Base-by-base conservation (phyloP, 2,329 filamentous ascomycete species). In the Xylaria sp. region DNA sequence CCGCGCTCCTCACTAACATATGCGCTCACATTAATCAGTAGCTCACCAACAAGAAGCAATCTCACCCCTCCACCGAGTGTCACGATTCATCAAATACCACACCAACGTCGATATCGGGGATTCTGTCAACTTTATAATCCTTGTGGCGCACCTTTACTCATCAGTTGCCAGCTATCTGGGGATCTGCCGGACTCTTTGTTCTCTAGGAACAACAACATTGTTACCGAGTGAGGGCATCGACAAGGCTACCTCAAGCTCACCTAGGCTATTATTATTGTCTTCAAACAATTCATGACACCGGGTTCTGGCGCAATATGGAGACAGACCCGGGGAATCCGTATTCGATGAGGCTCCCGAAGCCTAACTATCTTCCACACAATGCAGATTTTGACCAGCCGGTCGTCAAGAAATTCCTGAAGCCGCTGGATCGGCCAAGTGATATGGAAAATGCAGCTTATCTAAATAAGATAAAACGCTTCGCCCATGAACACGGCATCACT, bases 401-500 rank as follows among this genome's bases (percentile, higher is more conserved):
- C 57, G 84, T 89, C 30, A 81, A 87, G 74, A 83, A 87, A 69
- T 86, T 84, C 75, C 79, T 81, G 71, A 78, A 81, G 39, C 85
- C 85, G 4, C 81, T 89, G 24, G 85, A 83, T 64, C 79, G 80
- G 45, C 82, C 85, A 27, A 82, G 81, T 71, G 85, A 88, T 72
- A 78, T 84, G 69, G 87, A 89, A 61, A 86, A 89, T 74, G 85
- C 83, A 69, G 83, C 82, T 67, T 89, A 84, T 77, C 85, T 85
- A 72, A 83, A 82, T 76, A 88, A 88, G 78, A 86, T 86, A 79
- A 87, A 86, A 77, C 84, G 84, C 62, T 80, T 84, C 24, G 87
- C 86, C 27, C 82, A 86, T 67, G 83, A 87, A 60, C 86, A 93
- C 80, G 91, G 90, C 73, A 93, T 98, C 76, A 88, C 89, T 61